phyloP scores from a whole-genome alignment of 257 asterid species.

The Osmanthus fragrans region DNA sequence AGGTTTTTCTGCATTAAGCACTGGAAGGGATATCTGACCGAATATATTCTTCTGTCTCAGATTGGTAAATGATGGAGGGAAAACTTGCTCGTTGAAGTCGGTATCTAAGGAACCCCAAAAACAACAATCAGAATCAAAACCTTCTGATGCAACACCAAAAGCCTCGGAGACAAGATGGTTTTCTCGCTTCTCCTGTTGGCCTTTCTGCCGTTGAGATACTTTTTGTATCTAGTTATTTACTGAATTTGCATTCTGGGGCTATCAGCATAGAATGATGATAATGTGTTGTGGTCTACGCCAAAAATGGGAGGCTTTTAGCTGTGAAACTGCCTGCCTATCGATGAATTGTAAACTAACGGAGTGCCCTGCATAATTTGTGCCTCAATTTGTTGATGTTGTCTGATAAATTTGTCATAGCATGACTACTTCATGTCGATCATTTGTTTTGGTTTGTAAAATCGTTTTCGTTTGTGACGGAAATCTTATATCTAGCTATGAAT shows the following conservation, averaged over 20 bases:
- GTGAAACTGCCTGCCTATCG: not conserved
- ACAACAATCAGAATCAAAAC: conserved; percentile 21
- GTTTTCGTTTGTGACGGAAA: no score
- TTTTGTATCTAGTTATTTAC: not conserved
- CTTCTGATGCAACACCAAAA: conserved; percentile 8
- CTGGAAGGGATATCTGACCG: not conserved
- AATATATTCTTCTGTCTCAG: conserved; percentile 30
- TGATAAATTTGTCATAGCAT: not conserved
- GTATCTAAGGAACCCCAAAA: conserved; percentile 36
- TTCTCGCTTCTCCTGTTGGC: conserved; percentile 42
- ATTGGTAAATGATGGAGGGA: conserved; percentile 38
- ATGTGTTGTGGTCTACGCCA: no score
- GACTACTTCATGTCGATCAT: no score
- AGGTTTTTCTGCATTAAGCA: not conserved
- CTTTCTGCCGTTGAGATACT: conserved; percentile 14
- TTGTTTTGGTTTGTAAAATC: no score
- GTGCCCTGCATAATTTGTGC: not conserved
- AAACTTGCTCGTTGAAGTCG: conserved; percentile 28
- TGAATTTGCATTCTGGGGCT: not conserved
- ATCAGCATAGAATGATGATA: not conserved
- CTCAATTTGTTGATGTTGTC: not conserved
- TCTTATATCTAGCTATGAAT: no score
- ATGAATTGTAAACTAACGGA: not conserved
- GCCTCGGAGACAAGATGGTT: conserved; percentile 26
- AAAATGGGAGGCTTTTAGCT: not conserved